Evolutionary conservation across 1,284 basidiomycete genomes (phyloP).

Genomic region (Malassezia pachydermatis): DNA sequence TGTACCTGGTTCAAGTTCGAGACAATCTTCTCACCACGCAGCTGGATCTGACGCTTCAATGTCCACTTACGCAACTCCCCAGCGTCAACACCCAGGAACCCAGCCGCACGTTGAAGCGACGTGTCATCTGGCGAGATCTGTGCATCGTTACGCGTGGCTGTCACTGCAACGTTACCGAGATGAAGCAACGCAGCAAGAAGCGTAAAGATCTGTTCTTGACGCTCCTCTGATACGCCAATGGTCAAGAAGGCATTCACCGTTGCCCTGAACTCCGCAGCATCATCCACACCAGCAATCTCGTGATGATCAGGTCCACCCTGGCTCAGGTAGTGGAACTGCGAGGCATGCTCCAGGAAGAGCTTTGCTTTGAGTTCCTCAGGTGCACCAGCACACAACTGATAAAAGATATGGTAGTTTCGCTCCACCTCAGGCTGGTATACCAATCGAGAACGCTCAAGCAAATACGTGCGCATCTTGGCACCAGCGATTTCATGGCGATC

Average conservation of each 20-base stretch:
- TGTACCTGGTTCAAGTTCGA: slow-evolving; percentile 74
- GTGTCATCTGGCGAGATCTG: slow-evolving; percentile 74
- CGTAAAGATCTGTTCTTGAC: slow-evolving; percentile 95
- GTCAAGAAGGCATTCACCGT: slow-evolving; percentile 92
- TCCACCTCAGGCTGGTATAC: slow-evolving; percentile 88
- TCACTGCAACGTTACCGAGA: slow-evolving; percentile 88
- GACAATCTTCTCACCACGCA: slow-evolving; percentile 88
- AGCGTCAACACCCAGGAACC: slow-evolving; percentile 77
- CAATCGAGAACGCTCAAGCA: slow-evolving; percentile 89
- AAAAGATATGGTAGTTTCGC: slow-evolving; percentile 99
- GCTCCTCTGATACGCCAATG: slow-evolving; percentile 90
- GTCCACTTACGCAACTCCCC: slow-evolving; percentile 99
- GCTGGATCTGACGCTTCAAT: slow-evolving; percentile 90
- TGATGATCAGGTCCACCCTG: slow-evolving; percentile 84
- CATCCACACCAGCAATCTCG: slow-evolving; percentile 76
- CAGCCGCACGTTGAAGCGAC: slow-evolving; percentile 68
- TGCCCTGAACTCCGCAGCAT: slow-evolving; percentile 81
- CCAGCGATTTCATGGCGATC: slow-evolving; percentile 90
- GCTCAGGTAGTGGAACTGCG: slow-evolving; percentile 80
- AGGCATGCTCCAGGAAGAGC: slow-evolving; percentile 73
- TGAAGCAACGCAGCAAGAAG: slow-evolving; percentile 86
- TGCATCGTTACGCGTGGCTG: slow-evolving; percentile 69
- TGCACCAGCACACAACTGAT: slow-evolving; percentile 94
- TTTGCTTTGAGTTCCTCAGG: slow-evolving; percentile 91
- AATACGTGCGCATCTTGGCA: slow-evolving; percentile 91